Conservation (phyloP, 345 rosid species). For the Citropsis articulata region DNA sequence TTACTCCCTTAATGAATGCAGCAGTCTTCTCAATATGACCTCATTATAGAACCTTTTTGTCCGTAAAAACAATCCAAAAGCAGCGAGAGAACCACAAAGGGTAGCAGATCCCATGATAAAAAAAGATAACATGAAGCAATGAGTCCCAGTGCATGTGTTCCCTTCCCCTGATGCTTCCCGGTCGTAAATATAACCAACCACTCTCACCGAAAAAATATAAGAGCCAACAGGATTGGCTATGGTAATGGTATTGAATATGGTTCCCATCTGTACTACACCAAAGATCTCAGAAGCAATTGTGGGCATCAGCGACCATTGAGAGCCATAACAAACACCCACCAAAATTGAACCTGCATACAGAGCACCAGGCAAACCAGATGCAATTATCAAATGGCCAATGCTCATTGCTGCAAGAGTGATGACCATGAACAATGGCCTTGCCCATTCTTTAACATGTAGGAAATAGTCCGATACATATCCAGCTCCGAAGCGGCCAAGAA, state of each 20-base stretch:
- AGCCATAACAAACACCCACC: constrained; percentile 53
- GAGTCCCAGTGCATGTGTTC: constrained; percentile 33
- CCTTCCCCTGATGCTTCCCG: constrained; percentile 33
- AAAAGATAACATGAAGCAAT: constrained; percentile 49
- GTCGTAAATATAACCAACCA: constrained; percentile 50
- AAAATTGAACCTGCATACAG: constrained; percentile 41
- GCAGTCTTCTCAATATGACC: constrained; percentile 30
- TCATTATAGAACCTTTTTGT: constrained; percentile 33
- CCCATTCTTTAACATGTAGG: constrained; percentile 35
- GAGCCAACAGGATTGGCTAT: constrained; percentile 56
- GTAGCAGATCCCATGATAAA: constrained; percentile 43
- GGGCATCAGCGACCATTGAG: constrained; percentile 58
- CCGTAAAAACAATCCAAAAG: constrained; percentile 35
- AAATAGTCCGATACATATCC: constrained; percentile 54
- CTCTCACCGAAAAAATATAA: constrained; percentile 45
- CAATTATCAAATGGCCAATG: constrained; percentile 42
- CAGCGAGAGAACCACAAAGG: constrained; percentile 39
- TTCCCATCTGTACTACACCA: constrained; percentile 47
- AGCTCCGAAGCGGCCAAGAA: constrained; percentile 86
- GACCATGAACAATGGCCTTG: constrained; percentile 55
- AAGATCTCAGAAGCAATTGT: constrained; percentile 50
- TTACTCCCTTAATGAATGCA: constrained; percentile 12
- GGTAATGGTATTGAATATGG: constrained; percentile 50
- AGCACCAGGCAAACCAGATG: constrained; percentile 44
- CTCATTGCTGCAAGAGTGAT: constrained; percentile 41